These are phyloP conservation scores for Platanthera guangdongensis DNA, from an alignment of 106 monocot species.

Conservation along the genomic window DNA sequence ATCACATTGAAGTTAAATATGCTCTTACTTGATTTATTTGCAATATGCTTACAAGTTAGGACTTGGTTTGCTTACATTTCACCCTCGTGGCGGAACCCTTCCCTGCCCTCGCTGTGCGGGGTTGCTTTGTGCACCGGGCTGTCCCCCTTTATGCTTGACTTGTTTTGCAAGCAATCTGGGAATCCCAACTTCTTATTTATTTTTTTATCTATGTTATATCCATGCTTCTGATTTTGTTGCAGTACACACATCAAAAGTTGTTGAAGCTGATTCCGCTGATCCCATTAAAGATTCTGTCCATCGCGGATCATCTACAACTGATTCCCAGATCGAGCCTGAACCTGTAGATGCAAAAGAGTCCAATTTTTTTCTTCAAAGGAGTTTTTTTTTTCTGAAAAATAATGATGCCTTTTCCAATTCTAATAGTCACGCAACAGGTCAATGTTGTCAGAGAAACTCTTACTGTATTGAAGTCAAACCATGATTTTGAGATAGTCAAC, in stretches of 20 bases:
- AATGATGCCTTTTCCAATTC: background rate
- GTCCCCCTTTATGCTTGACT: too few species aligned
- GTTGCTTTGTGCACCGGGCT: too few species aligned
- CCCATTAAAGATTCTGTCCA: background rate
- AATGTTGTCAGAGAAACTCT: slow-evolving; percentile 1
- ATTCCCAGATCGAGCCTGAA: background rate
- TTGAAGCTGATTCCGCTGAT: background rate
- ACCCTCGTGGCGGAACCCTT: too few species aligned
- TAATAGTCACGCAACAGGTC: background rate
- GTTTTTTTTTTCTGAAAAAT: background rate
- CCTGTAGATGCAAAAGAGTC: background rate
- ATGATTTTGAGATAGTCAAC: background rate
- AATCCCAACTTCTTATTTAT: background rate
- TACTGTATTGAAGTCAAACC: background rate
- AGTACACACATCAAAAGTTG: background rate
- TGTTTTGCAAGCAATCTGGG: background rate
- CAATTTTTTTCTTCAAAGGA: background rate
- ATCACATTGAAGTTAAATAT: background rate
- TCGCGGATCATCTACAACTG: too few species aligned
- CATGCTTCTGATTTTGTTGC: background rate
- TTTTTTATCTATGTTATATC: background rate
- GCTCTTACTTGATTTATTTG: background rate
- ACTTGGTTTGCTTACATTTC: background rate
- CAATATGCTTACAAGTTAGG: background rate
- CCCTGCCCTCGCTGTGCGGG: too few species aligned